A percentile compares a stretch with the other conserved stretches of the same genome.
These are phyloP conservation scores for Polygonum maritimum DNA, from an alignment of 148 eudicot species.

Conservation along the genomic window DNA sequence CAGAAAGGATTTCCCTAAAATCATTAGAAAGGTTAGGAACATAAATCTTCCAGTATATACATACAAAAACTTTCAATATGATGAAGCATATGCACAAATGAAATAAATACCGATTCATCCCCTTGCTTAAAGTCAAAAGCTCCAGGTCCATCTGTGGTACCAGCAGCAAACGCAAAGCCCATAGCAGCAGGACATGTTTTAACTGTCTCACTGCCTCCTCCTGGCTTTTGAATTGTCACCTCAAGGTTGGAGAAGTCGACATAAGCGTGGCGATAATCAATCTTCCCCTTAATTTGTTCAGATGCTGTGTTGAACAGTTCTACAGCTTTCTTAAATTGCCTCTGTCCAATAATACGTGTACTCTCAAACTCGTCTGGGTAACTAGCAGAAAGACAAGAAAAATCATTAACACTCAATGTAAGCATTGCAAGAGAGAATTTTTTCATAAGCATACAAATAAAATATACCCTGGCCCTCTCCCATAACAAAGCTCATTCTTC, in stretches of 20 bases:
- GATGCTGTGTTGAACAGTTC: constrained; percentile 79
- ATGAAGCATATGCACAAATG: not conserved
- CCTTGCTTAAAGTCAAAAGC: constrained; percentile 97
- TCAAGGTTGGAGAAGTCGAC: constrained; percentile 77
- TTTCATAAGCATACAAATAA: not conserved
- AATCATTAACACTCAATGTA: not conserved
- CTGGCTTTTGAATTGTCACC: constrained; percentile 51
- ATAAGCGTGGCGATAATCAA: constrained; percentile 74
- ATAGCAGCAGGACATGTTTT: constrained; percentile 97
- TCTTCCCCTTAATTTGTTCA: constrained; percentile 66
- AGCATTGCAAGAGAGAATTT: not conserved
- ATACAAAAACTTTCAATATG: not conserved
- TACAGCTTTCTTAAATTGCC: constrained; percentile 76
- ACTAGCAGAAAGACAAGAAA: constrained; percentile 26
- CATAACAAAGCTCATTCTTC: constrained; percentile 89
- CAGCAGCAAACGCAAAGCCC: constrained; percentile 99
- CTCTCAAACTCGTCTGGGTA: constrained; percentile 98
- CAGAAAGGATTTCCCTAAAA: constrained; percentile 88
- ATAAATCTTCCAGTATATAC: not conserved
- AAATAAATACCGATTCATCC: constrained; percentile 50
- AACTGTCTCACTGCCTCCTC: constrained; percentile 52
- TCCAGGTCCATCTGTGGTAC: constrained; percentile 99
- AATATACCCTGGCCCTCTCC: constrained; percentile 91
- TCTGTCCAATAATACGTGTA: constrained; percentile 91
- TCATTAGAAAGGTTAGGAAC: not conserved